Evolutionary conservation across 768 basidiomycete species (phyloP).

Genomic region (Tricholoma furcatifolium): DNA sequence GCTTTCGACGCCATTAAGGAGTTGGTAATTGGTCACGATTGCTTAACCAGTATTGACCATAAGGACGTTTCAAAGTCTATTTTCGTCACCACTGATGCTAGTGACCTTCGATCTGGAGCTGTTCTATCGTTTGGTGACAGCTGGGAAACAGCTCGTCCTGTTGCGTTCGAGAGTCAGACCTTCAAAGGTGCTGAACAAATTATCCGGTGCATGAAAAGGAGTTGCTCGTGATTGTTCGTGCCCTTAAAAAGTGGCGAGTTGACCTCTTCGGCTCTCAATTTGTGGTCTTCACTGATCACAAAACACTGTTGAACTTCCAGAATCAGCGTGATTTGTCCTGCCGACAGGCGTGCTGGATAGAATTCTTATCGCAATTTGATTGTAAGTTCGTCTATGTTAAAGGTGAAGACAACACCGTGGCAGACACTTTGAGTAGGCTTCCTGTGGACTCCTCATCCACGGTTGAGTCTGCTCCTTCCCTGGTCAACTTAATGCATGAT

Average conservation of each 20-base stretch:
- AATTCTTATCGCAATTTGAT: constrained; percentile 34
- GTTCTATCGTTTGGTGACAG: background rate
- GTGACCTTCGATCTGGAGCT: background rate
- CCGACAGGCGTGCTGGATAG: constrained; percentile 29
- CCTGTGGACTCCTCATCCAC: background rate
- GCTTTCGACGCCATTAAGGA: constrained; percentile 29
- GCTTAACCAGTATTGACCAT: constrained; percentile 28
- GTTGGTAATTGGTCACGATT: constrained; percentile 22
- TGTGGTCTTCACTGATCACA: constrained; percentile 35
- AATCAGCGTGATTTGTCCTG: constrained; percentile 27
- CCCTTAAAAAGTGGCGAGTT: constrained; percentile 25
- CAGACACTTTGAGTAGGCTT: constrained; percentile 32
- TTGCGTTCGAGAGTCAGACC: constrained; percentile 5
- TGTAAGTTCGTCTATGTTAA: constrained; percentile 30
- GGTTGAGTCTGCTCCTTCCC: background rate
- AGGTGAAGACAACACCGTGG: constrained; percentile 31
- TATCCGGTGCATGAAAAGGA: constrained; percentile 30
- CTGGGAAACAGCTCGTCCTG: constrained; percentile 8
- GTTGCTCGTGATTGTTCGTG: constrained; percentile 32
- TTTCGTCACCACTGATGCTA: constrained; percentile 29
- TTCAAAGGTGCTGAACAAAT: constrained; percentile 9
- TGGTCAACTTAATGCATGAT: no score
- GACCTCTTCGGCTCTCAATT: constrained; percentile 21
- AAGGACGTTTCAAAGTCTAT: constrained; percentile 22
- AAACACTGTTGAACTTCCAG: constrained; percentile 30